Evolutionary conservation across 768 basidiomycete genomes (phyloP).

Genomic region (Dendrothele bispora): DNA sequence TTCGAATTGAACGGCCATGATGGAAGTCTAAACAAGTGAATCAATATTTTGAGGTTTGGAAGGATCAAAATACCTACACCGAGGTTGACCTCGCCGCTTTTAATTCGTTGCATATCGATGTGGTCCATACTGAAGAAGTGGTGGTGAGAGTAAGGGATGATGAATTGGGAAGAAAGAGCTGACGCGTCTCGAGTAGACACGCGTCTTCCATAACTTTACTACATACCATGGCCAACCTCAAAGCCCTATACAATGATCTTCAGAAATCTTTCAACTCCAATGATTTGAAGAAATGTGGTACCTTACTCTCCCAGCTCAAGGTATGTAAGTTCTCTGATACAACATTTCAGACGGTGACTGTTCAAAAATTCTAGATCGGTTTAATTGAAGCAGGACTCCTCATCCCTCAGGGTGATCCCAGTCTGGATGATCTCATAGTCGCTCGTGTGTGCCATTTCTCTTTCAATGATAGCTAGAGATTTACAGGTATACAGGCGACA

Average conservation of each 20-base stretch:
- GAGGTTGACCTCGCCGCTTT: conserved; percentile 94
- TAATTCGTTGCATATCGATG: conserved; percentile 86
- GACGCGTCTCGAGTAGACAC: conserved; percentile 54
- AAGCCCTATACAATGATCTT: conserved; percentile 63
- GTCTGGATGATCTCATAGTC: conserved; percentile 65
- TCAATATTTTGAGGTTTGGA: background rate
- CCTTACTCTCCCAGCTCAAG: conserved; percentile 73
- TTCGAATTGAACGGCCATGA: conserved; percentile 98
- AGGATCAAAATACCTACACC: conserved; percentile 60
- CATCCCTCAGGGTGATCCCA: conserved; percentile 66
- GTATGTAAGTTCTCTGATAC: conserved; percentile 30
- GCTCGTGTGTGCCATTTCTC: conserved; percentile 55
- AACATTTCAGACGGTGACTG: background rate
- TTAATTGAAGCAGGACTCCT: conserved; percentile 77
- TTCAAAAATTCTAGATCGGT: conserved; percentile 52
- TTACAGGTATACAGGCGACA: conserved; percentile 61
- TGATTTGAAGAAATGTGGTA: conserved; percentile 66
- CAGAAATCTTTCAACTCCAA: conserved; percentile 63
- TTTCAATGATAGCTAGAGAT: background rate
- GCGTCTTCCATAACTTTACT: conserved; percentile 18
- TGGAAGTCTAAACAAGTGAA: conserved; percentile 76
- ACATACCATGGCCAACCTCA: conserved; percentile 57
- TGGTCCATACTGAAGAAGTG: conserved; percentile 48
- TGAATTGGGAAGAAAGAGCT: conserved; percentile 29
- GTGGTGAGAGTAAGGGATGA: conserved; percentile 20